These are phyloP conservation scores for Candida andamanensis DNA, from an alignment of 805 yeast species.

Conservation along the genomic window DNA sequence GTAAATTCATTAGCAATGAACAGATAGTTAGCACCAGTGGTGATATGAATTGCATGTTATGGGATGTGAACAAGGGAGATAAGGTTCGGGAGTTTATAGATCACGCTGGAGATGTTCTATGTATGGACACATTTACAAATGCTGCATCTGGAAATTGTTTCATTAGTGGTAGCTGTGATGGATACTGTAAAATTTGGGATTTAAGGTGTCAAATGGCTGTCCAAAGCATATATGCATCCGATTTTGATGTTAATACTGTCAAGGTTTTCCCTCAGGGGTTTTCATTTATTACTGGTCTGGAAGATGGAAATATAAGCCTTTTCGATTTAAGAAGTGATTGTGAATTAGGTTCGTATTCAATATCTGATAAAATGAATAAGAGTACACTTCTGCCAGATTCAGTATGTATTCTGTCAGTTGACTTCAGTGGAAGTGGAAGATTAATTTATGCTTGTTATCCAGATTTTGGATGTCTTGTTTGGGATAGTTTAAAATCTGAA, in stretches of 20 bases:
- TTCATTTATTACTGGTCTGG: slow-evolving; percentile 70
- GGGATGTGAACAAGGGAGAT: slow-evolving; percentile 70
- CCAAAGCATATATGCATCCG: slow-evolving; percentile 50
- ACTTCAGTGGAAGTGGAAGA: slow-evolving; percentile 70
- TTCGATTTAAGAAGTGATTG: slow-evolving; percentile 79
- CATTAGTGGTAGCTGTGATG: slow-evolving; percentile 65
- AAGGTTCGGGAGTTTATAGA: slow-evolving; percentile 52
- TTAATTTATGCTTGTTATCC: slow-evolving; percentile 70
- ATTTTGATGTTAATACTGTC: slow-evolving; percentile 57
- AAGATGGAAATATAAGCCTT: slow-evolving; percentile 66
- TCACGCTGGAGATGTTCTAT: slow-evolving; percentile 68
- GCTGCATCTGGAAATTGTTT: slow-evolving; percentile 28
- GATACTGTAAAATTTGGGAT: slow-evolving; percentile 66
- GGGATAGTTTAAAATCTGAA: slow-evolving; percentile 70
- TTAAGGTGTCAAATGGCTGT: slow-evolving; percentile 43
- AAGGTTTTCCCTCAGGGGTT: slow-evolving; percentile 66
- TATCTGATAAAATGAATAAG: slow-evolving; percentile 5
- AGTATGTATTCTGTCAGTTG: slow-evolving; percentile 61
- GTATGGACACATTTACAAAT: slow-evolving; percentile 26
- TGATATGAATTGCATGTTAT: slow-evolving; percentile 70
- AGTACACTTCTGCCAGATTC: slow-evolving; percentile 8
- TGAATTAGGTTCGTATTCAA: slow-evolving; percentile 47
- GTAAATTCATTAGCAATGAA: slow-evolving; percentile 58
- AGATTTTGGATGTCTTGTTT: slow-evolving; percentile 66
- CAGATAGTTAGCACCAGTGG: slow-evolving; percentile 70